These are phyloP conservation scores for Besnoitia besnoiti DNA, from an alignment of 169 alveolate species.

Conservation along the genomic window DNA sequence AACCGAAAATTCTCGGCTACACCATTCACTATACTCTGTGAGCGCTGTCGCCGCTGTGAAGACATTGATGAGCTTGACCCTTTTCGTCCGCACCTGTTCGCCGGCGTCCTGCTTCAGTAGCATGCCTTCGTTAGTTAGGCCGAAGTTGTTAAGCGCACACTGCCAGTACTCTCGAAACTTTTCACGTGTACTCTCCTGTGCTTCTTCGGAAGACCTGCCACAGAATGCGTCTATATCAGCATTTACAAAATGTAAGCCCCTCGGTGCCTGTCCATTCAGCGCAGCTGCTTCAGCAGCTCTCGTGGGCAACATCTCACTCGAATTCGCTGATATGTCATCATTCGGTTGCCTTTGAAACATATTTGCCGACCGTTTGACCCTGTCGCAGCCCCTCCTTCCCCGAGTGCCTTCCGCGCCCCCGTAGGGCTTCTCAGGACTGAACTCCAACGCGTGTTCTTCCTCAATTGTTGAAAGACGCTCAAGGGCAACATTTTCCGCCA, in stretches of 20 bases:
- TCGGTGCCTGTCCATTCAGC: not conserved
- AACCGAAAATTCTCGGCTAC: too few relatives aligned
- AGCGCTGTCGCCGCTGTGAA: too few relatives aligned
- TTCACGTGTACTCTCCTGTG: not conserved
- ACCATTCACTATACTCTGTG: too few relatives aligned
- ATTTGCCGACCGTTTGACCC: not conserved
- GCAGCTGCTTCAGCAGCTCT: not conserved
- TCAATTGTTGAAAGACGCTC: not conserved
- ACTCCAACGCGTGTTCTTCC: not conserved
- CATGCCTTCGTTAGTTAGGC: constrained; percentile 53
- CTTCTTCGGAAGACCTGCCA: not conserved
- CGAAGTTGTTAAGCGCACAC: constrained; percentile 38
- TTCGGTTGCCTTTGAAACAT: too few relatives aligned
- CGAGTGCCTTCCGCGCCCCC: not conserved
- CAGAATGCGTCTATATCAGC: not conserved
- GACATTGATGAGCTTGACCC: too few relatives aligned
- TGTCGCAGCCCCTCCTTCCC: not conserved
- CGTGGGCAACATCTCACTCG: too few relatives aligned
- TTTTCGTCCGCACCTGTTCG: constrained; percentile 38
- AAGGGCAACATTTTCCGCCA: too few relatives aligned
- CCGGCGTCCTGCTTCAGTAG: constrained; percentile 42
- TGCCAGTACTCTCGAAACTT: constrained; percentile 36
- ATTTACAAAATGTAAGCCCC: not conserved
- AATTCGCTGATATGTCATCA: too few relatives aligned
- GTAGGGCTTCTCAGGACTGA: not conserved